A percentile compares a stretch with the other conserved stretches of the same genome.
Conservation (phyloP, 2,329 filamentous ascomycete species). For the Graphilbum ipis-grandicollis region DNA sequence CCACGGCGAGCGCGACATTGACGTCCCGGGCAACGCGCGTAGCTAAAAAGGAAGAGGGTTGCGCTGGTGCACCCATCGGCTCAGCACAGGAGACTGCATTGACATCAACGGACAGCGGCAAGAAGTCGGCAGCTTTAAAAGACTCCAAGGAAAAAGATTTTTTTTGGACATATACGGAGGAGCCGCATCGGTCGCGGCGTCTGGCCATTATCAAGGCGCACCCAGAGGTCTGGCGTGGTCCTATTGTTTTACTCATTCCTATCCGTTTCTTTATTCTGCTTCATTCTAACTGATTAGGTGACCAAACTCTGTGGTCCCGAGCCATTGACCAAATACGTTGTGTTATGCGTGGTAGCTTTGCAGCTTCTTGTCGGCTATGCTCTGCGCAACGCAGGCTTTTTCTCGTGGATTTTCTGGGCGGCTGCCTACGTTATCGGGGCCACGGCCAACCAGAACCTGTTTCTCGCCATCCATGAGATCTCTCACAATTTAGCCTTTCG, state of each 20-base stretch:
- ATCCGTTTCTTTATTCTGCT: neutral
- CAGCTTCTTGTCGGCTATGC: slow-evolving; percentile 65
- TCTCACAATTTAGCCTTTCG: slow-evolving; percentile 93
- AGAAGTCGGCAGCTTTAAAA: too few relatives aligned
- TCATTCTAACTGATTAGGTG: slow-evolving; percentile 36
- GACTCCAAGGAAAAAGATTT: slow-evolving; percentile 50
- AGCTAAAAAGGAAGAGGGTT: too few relatives aligned
- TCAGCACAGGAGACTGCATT: too few relatives aligned
- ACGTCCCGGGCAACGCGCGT: neutral
- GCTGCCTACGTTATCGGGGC: slow-evolving; percentile 85
- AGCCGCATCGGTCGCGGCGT: slow-evolving; percentile 80
- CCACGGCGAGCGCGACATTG: neutral
- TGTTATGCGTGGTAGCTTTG: slow-evolving; percentile 63
- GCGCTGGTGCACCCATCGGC: too few relatives aligned
- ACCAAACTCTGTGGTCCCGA: slow-evolving; percentile 95
- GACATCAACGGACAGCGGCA: too few relatives aligned
- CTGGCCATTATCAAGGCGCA: slow-evolving; percentile 96
- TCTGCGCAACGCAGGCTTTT: slow-evolving; percentile 59
- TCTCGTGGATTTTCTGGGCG: slow-evolving; percentile 70
- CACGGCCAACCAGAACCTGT: slow-evolving; percentile 95
- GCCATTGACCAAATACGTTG: slow-evolving; percentile 87
- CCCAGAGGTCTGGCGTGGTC: slow-evolving; percentile 50
- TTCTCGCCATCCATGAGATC: slow-evolving; percentile 97
- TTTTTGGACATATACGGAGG: slow-evolving; percentile 98
- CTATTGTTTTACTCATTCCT: neutral